These are phyloP conservation scores for Hirsutella rhossiliensis DNA, from an alignment of 2,329 filamentous ascomycete genomes.

Conservation along the genomic window DNA sequence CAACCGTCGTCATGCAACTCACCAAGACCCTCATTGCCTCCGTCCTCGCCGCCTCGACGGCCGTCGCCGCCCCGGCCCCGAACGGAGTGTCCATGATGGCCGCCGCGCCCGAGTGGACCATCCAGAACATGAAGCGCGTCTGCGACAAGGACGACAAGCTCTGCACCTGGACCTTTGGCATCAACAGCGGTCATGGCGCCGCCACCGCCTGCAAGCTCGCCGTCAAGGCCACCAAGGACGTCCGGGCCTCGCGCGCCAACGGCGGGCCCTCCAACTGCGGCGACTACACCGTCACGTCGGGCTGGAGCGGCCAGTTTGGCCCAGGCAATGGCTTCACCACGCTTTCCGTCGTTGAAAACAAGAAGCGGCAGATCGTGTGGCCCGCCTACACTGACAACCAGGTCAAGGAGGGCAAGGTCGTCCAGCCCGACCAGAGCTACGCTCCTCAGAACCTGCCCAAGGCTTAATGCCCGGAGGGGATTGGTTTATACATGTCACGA, in stretches of 20 bases:
- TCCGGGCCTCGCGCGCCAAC: slow-evolving; percentile 22
- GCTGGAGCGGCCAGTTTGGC: slow-evolving; percentile 46
- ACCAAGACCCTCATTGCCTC: slow-evolving; percentile 24
- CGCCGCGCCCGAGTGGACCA: slow-evolving; percentile 26
- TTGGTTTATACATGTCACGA: not conserved
- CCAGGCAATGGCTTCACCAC: slow-evolving; percentile 40
- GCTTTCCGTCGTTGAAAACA: slow-evolving; percentile 33
- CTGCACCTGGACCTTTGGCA: slow-evolving; percentile 31
- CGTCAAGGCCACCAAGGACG: slow-evolving; percentile 18
- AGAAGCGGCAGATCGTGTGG: slow-evolving; percentile 32
- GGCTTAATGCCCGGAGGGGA: not conserved
- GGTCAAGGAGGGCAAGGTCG: slow-evolving; percentile 28
- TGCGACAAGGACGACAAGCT: slow-evolving; percentile 25
- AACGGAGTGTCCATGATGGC: slow-evolving; percentile 27
- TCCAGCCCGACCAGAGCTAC: slow-evolving; percentile 37
- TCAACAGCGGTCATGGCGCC: slow-evolving; percentile 23
- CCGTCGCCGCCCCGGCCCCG: slow-evolving; percentile 20
- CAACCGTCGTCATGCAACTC: slow-evolving; percentile 28
- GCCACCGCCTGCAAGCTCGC: slow-evolving; percentile 10
- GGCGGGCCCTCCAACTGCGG: slow-evolving; percentile 32
- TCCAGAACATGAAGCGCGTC: slow-evolving; percentile 24
- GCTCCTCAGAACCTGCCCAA: slow-evolving; percentile 11
- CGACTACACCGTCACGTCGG: slow-evolving; percentile 35
- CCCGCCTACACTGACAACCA: slow-evolving; percentile 42
- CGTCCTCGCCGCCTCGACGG: slow-evolving; percentile 22